Percentiles rank a stretch among this genome's conserved stretches.
phyloP scores from a whole-genome alignment of 2,329 filamentous ascomycete species.

The Sphaerostilbella broomeana region DNA sequence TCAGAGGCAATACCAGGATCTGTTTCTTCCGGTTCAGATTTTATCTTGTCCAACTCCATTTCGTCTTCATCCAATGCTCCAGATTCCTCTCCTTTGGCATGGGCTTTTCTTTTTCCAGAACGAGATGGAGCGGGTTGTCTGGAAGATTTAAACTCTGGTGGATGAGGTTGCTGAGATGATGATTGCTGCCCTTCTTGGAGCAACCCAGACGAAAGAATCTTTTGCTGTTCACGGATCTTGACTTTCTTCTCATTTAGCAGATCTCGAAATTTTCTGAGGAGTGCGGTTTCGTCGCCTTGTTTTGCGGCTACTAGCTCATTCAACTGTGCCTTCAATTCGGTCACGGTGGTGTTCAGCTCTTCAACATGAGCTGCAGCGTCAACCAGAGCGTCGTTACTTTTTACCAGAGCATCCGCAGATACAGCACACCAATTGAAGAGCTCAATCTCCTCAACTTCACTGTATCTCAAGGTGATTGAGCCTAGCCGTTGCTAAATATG shows the following conservation, averaged over 20 bases:
- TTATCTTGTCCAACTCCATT: conserved; percentile 43
- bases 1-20: conserved; percentile 33
- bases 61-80: conserved; percentile 35
- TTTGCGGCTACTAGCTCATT: conserved; percentile 62
- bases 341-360: conserved; percentile 49
- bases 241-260: conserved; percentile 74
- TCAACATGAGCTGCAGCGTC: conserved; percentile 35
- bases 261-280: conserved; percentile 63
- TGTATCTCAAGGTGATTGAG: conserved; percentile 49
- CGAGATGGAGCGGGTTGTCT: conserved; percentile 33
- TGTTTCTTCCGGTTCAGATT: conserved; percentile 31
- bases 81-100: conserved; percentile 30
- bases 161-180: conserved; percentile 23
- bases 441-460: conserved; percentile 53
- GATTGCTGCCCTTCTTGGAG: conserved; percentile 13
- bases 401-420: conserved; percentile 43
- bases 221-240: conserved; percentile 69
- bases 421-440: conserved; percentile 64
- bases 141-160: conserved; percentile 18
- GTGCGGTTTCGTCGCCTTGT: conserved; percentile 55
- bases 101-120: conserved; percentile 45
- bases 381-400: conserved; percentile 38
- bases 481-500: conserved; percentile 60
- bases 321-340: conserved; percentile 55
- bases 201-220: conserved; percentile 44